phyloP scores from a whole-genome alignment of 306 rosid genomes.

The Hippophae tibetana region DNA sequence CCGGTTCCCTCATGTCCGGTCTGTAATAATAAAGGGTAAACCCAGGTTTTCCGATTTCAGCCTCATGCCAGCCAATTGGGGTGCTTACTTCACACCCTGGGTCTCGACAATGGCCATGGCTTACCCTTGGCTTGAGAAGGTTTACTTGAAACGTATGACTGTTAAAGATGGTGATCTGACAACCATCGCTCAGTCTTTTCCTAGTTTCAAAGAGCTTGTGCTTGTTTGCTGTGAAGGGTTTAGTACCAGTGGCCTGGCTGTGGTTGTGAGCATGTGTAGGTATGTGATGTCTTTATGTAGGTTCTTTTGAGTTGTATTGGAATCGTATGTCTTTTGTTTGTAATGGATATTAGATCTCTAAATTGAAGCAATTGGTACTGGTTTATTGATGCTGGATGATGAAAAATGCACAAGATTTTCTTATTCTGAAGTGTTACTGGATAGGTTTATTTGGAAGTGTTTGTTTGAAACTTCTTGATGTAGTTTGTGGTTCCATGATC shows the following conservation, averaged over 20 bases:
- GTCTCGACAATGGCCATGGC: constrained; percentile 41
- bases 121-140: constrained; percentile 77
- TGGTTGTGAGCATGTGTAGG: constrained; percentile 61
- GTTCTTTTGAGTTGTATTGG: not conserved
- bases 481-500: constrained; percentile 15
- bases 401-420: not conserved
- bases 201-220: constrained; percentile 55
- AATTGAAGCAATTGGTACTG: not conserved
- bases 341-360: constrained; percentile 9
- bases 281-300: constrained; percentile 7
- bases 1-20: constrained; percentile 43
- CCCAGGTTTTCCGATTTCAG: constrained; percentile 89
- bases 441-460: constrained; percentile 4
- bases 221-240: constrained; percentile 79
- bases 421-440: constrained; percentile 13
- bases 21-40: constrained; percentile 63
- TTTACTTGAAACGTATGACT: constrained; percentile 72
- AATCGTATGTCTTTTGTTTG: not conserved
- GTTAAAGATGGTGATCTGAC: constrained; percentile 56
- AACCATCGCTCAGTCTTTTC: constrained; percentile 38
- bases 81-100: constrained; percentile 79
- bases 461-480: constrained; percentile 1
- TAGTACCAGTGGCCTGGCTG: constrained; percentile 60
- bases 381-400: not conserved
- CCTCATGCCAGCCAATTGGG: constrained; percentile 75